A percentile compares a stretch with the other conserved stretches of the same genome.
phyloP scores from a whole-genome alignment of 768 basidiomycete species.

The Epithele typhae region DNA sequence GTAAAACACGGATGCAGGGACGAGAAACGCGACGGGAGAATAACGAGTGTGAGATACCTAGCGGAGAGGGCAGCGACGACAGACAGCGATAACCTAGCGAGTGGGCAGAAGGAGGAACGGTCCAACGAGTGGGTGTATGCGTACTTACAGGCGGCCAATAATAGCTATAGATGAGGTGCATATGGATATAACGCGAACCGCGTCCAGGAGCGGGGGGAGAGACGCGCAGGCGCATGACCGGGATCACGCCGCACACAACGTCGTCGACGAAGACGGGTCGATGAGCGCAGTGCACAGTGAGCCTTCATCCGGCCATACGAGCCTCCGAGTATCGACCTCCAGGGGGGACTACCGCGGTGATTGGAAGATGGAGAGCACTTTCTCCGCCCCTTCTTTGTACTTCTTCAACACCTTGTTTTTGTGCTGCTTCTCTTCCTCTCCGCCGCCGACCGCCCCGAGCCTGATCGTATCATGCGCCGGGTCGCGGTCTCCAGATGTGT shows the following conservation, averaged over 20 bases:
- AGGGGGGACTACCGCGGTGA: slow-evolving; percentile 43
- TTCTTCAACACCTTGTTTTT: slow-evolving; percentile 78
- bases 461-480: slow-evolving; percentile 28
- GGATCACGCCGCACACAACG: no score
- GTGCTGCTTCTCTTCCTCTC: slow-evolving; percentile 45
- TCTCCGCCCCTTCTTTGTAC: slow-evolving; percentile 86
- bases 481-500: slow-evolving; percentile 58
- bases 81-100: no score
- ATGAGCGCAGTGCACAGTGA: slow-evolving; percentile 12
- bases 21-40: no score
- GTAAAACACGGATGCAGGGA: no score
- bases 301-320: no score
- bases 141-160: slow-evolving; percentile 12
- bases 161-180: slow-evolving; percentile 25
- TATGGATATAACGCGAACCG: slow-evolving; percentile 15
- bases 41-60: no score
- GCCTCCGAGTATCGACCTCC: neutral
- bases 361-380: slow-evolving; percentile 78
- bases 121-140: slow-evolving; percentile 14
- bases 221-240: no score
- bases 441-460: slow-evolving; percentile 17
- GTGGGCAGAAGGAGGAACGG: neutral
- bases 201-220: slow-evolving; percentile 9
- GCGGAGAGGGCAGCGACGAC: no score
- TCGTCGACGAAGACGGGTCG: slow-evolving; percentile 4